These are phyloP conservation scores for Marchantia paleacea DNA, from an alignment of 225 moss, liverwort and hornwort species.

Conservation along the genomic window DNA sequence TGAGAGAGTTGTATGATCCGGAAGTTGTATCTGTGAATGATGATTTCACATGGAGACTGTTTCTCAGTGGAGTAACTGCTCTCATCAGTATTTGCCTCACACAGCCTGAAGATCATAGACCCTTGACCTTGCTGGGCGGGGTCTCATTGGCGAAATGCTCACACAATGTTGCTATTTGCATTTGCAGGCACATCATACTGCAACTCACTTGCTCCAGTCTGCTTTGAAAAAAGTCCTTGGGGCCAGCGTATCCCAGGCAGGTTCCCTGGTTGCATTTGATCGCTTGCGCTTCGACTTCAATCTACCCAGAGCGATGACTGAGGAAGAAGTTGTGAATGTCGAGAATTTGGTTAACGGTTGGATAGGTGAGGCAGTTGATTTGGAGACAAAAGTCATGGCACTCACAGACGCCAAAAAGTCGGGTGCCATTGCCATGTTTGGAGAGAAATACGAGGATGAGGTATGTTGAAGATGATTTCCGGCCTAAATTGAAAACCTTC, in stretches of 20 bases:
- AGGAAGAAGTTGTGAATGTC: slow-evolving; percentile 53
- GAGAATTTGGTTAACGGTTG: slow-evolving; percentile 77
- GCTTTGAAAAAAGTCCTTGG: slow-evolving; percentile 79
- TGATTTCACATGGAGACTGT: no score
- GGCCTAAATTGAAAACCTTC: no score
- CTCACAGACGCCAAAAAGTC: slow-evolving; percentile 69
- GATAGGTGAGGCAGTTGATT: slow-evolving; percentile 79
- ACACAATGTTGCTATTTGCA: background rate
- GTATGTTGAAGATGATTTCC: slow-evolving; percentile 27
- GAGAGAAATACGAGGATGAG: slow-evolving; percentile 92
- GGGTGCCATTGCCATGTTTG: slow-evolving; percentile 79
- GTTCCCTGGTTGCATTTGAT: slow-evolving; percentile 91
- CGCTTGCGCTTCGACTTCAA: slow-evolving; percentile 90
- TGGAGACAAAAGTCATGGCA: slow-evolving; percentile 77
- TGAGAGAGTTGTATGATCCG: no score
- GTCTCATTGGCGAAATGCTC: no score
- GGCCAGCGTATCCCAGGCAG: slow-evolving; percentile 72
- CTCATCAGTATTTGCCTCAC: no score
- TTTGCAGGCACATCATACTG: slow-evolving; percentile 84
- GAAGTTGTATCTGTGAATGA: no score
- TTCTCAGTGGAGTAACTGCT: no score
- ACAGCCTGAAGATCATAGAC: no score
- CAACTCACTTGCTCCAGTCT: slow-evolving; percentile 88
- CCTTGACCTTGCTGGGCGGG: no score
- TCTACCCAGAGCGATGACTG: slow-evolving; percentile 84